These are phyloP conservation scores for Turnera subulata DNA, from an alignment of 345 rosid genomes.

Conservation along the genomic window DNA sequence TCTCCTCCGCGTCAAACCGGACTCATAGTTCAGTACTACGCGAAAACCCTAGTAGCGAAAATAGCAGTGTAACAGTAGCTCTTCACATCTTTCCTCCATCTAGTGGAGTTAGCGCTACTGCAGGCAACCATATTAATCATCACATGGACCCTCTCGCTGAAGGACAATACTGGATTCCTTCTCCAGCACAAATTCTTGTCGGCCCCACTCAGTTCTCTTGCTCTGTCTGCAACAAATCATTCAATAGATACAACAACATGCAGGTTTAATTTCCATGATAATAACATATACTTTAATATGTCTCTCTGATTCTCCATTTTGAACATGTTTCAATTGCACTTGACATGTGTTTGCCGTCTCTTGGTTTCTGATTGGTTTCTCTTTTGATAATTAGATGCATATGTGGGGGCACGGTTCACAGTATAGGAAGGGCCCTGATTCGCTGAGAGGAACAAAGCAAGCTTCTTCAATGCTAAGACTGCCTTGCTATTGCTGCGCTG, in stretches of 20 bases:
- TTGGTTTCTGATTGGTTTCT: neutral
- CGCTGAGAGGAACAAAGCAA: slow-evolving; percentile 16
- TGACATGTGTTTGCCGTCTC: neutral
- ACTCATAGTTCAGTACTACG: slow-evolving; percentile 14
- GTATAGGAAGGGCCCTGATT: slow-evolving; percentile 18
- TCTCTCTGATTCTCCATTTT: too few species aligned
- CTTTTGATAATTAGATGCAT: slow-evolving; percentile 14
- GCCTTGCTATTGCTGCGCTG: slow-evolving; percentile 24
- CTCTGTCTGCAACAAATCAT: slow-evolving; percentile 76
- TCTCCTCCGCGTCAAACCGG: slow-evolving; percentile 10
- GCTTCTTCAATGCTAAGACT: slow-evolving; percentile 18
- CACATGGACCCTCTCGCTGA: slow-evolving; percentile 25
- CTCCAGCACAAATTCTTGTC: slow-evolving; percentile 79
- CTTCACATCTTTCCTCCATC: slow-evolving; percentile 65
- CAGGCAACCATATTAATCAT: slow-evolving; percentile 32
- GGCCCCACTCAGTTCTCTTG: slow-evolving; percentile 98
- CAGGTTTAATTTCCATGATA: slow-evolving; percentile 42
- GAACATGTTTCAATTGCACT: neutral
- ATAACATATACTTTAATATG: too few species aligned
- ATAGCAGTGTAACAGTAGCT: slow-evolving; percentile 64
- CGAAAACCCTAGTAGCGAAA: slow-evolving; percentile 11
- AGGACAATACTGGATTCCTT: slow-evolving; percentile 84
- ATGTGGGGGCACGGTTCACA: slow-evolving; percentile 31
- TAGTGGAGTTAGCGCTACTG: slow-evolving; percentile 13
- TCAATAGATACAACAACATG: slow-evolving; percentile 91